Conservation (phyloP, 192 early-diverging fungal genomes). For the Backusella mclennaniae region DNA sequence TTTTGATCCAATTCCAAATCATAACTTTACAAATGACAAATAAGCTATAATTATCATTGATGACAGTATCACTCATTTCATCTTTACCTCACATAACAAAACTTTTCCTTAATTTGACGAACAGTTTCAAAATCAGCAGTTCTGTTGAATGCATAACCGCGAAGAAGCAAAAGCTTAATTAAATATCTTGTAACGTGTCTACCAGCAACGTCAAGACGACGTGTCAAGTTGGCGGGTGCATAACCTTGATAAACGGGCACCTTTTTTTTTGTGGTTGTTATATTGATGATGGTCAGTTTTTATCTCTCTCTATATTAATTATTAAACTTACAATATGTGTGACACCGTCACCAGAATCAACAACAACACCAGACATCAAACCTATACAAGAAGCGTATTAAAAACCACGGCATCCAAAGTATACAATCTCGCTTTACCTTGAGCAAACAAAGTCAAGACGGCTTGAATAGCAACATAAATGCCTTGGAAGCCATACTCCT, state of each 20-base stretch:
- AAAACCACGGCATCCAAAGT: background rate
- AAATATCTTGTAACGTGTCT: slow-evolving; percentile 95
- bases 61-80: background rate
- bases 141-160: slow-evolving; percentile 96
- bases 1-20: slow-evolving; percentile 93
- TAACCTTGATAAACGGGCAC: slow-evolving; percentile 97
- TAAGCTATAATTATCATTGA: background rate
- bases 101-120: slow-evolving; percentile 96
- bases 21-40: slow-evolving; percentile 58
- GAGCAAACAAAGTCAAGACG: slow-evolving; percentile 96
- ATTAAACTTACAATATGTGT: slow-evolving; percentile 79
- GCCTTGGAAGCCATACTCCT: slow-evolving; percentile 92
- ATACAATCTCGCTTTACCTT: slow-evolving; percentile 60
- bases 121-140: slow-evolving; percentile 99
- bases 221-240: slow-evolving; percentile 84
- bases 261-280: background rate
- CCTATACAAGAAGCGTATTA: slow-evolving; percentile 38
- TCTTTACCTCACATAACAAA: slow-evolving; percentile 93
- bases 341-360: slow-evolving; percentile 99
- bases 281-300: no score
- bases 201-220: slow-evolving; percentile 93
- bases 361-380: slow-evolving; percentile 92
- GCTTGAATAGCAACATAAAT: slow-evolving; percentile 97
- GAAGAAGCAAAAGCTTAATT: slow-evolving; percentile 91
- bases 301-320: background rate